phyloP scores from a whole-genome alignment of 2,329 filamentous ascomycete genomes.

The Annulohypoxylon truncatum region DNA sequence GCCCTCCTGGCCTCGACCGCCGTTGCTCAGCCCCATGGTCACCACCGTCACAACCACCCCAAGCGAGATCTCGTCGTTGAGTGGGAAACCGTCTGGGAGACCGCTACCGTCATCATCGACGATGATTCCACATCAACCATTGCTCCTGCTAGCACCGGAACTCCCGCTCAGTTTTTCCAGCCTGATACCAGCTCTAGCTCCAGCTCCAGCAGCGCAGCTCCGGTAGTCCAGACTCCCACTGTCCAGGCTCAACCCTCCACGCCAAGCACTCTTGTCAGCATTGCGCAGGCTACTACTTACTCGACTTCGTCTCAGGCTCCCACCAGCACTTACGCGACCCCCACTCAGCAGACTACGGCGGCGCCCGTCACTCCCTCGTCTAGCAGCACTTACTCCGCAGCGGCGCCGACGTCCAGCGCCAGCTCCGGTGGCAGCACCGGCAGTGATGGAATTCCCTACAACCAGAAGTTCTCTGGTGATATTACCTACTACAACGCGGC shows the following conservation, averaged over 20 bases:
- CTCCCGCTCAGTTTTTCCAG: conserved; percentile 52
- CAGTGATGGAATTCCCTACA: conserved; percentile 43
- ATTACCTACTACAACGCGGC: conserved; percentile 81
- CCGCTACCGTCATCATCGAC: conserved; percentile 64
- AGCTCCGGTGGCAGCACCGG: conserved; percentile 40
- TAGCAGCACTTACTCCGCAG: conserved; percentile 34
- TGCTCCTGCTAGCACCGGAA: conserved; percentile 46
- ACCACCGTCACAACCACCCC: conserved; percentile 53
- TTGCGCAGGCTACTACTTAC: conserved; percentile 34
- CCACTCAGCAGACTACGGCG: conserved; percentile 29
- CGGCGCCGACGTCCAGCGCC: conserved; percentile 25
- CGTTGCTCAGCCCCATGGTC: conserved; percentile 63
- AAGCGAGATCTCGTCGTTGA: conserved; percentile 60
- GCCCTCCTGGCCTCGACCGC: conserved; percentile 59
- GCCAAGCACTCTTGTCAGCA: conserved; percentile 42
- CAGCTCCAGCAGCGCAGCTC: conserved; percentile 18
- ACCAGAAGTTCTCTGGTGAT: conserved; percentile 65
- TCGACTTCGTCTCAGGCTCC: conserved; percentile 34
- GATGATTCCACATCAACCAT: conserved; percentile 60
- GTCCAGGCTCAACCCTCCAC: conserved; percentile 24
- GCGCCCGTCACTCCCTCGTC: conserved; percentile 13
- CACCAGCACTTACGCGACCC: conserved; percentile 31
- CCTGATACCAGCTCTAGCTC: conserved; percentile 24
- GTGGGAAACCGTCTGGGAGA: conserved; percentile 62
- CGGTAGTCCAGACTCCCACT: conserved; percentile 2